phyloP scores from a whole-genome alignment of 2,329 filamentous ascomycete species.

The Penicillium sp. region DNA sequence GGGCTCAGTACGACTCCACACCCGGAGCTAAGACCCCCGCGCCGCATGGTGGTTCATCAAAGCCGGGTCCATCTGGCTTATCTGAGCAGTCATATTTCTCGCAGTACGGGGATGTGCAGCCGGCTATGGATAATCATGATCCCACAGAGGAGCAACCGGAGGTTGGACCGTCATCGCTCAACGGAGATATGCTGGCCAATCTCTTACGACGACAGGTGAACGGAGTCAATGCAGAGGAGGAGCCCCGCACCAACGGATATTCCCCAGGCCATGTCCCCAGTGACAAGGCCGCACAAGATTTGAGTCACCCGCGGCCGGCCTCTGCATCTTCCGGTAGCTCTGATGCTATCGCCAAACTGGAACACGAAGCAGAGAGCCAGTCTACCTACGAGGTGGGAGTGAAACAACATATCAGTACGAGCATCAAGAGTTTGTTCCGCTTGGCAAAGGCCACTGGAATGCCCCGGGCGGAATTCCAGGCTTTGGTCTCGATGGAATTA shows the following conservation, averaged over 20 bases:
- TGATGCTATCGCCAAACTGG: conserved; percentile 50
- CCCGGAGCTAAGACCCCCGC: conserved; percentile 44
- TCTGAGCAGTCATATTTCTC: conserved; percentile 61
- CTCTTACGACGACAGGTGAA: conserved; percentile 42
- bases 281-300: conserved; percentile 26
- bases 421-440: conserved; percentile 63
- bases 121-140: conserved; percentile 62
- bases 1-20: conserved; percentile 61
- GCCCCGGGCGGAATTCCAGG: conserved; percentile 57
- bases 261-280: conserved; percentile 16
- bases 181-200: conserved; percentile 50
- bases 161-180: conserved; percentile 52
- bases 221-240: conserved; percentile 17
- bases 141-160: conserved; percentile 54
- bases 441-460: conserved; percentile 60
- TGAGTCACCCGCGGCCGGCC: conserved; percentile 46
- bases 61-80: conserved; percentile 30
- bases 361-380: conserved; percentile 51
- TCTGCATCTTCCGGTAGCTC: conserved; percentile 45
- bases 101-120: conserved; percentile 62
- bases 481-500: conserved; percentile 58
- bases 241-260: conserved; percentile 26
- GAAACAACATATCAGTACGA: conserved; percentile 62
- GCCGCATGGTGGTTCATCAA: conserved; percentile 25
- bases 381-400: conserved; percentile 60